Percentiles rank a stretch among this genome's conserved stretches.
Evolutionary conservation across 2,329 filamentous ascomycete genomes (phyloP).

Genomic region (Rugonectria rugulosa): DNA sequence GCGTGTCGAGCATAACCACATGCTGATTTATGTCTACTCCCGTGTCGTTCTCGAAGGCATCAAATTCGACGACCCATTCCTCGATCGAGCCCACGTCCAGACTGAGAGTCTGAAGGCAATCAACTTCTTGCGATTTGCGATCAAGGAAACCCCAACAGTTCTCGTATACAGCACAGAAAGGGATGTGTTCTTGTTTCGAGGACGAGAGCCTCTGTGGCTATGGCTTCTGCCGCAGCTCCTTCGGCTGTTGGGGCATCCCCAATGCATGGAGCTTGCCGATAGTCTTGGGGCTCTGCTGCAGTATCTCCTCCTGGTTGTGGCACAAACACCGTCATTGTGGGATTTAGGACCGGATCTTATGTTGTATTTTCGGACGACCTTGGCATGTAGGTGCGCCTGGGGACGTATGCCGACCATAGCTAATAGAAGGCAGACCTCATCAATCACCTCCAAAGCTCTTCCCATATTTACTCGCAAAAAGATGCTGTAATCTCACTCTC

Average conservation of each 20-base stretch:
- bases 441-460: slow-evolving; percentile 45
- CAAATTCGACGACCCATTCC: slow-evolving; percentile 73
- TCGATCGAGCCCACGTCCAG: slow-evolving; percentile 61
- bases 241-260: slow-evolving; percentile 61
- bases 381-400: slow-evolving; percentile 50
- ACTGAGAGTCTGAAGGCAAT: slow-evolving; percentile 75
- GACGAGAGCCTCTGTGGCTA: slow-evolving; percentile 68
- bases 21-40: slow-evolving; percentile 84
- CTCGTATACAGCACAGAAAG: slow-evolving; percentile 56
- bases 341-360: slow-evolving; percentile 51
- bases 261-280: slow-evolving; percentile 55
- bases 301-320: slow-evolving; percentile 55
- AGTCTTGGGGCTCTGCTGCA: slow-evolving; percentile 63
- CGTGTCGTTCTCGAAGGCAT: slow-evolving; percentile 79
- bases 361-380: slow-evolving; percentile 57
- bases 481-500: slow-evolving; percentile 39
- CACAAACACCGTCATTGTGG: slow-evolving; percentile 57
- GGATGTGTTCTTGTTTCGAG: slow-evolving; percentile 57
- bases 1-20: slow-evolving; percentile 79
- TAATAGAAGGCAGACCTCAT: slow-evolving; percentile 41
- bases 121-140: slow-evolving; percentile 76
- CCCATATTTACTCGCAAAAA: slow-evolving; percentile 34
- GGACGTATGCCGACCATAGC: slow-evolving; percentile 13
- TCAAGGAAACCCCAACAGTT: slow-evolving; percentile 78
- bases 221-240: slow-evolving; percentile 69